These are phyloP conservation scores for Podaxis sp. DNA, from an alignment of 768 basidiomycete genomes.

Conservation along the genomic window DNA sequence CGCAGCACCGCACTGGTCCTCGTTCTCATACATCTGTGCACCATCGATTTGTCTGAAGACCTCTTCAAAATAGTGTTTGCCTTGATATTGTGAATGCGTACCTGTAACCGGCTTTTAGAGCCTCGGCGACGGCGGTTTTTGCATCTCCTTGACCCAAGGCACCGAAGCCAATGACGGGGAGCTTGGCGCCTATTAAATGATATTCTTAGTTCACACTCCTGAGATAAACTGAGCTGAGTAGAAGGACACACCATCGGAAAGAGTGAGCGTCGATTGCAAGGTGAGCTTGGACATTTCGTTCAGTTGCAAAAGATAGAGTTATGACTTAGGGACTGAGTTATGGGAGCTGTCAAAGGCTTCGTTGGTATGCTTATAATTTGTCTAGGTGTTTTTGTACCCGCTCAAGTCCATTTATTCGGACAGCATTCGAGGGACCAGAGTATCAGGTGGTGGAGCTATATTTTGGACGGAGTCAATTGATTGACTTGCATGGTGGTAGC, in stretches of 20 bases:
- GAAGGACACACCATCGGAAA: constrained; percentile 19
- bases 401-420: not conserved
- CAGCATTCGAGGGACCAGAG: not conserved
- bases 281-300: constrained; percentile 11
- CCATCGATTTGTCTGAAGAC: constrained; percentile 51
- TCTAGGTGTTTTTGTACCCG: not conserved
- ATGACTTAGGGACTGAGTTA: not conserved
- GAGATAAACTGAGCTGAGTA: not conserved
- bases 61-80: not conserved
- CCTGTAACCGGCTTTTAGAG: constrained; percentile 58
- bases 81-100: constrained; percentile 13
- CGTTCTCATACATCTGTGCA: constrained; percentile 53
- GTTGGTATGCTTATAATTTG: not conserved
- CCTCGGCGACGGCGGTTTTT: constrained; percentile 44
- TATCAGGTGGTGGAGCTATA: not conserved
- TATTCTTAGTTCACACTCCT: not conserved
- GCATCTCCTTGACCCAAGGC: constrained; percentile 56
- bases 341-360: too few species aligned
- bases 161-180: constrained; percentile 59
- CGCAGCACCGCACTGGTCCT: constrained; percentile 45
- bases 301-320: not conserved
- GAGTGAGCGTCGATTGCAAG: constrained; percentile 18
- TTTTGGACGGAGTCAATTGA: not conserved
- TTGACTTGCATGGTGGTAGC: not conserved
- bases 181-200: constrained; percentile 31